Evolutionary conservation across 2,329 filamentous ascomycete species (phyloP), one percentile per base, ranked within the genome.

Genomic region (Calonectria pseudoturangicola): DNA sequence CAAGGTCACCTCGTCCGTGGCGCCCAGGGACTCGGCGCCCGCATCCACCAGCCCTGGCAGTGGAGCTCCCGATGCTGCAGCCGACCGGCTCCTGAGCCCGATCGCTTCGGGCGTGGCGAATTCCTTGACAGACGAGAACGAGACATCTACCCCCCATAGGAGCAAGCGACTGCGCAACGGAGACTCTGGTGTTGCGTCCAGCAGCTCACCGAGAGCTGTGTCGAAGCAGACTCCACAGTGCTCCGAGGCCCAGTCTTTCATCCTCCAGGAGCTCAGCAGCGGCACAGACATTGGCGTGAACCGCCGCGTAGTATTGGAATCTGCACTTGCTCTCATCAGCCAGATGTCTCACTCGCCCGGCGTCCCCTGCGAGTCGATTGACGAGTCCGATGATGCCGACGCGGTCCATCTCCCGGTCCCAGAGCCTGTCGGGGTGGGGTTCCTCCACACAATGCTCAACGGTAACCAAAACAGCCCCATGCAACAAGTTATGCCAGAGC

Each of bases 181-280:
- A n/a, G 21, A 41, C 6, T 13, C 21, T 21, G 21, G 15, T 2
- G 25, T 27, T 12, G 2, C 33, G 4, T 41, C 54, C 6, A 15
- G 3, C 13, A 16, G 6, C 13, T 1, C 13, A 7, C n/a, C 54
- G 21, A 39, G 33, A 7, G 36, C 12, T 15, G 36, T 10, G 6
- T n/a, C 54, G 54, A 33, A 27, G 21, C 54, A 41, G 36, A 41
- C 54, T 2, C 54, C 54, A 25, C 54, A 60, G 18, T 60, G 54
- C 33, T 41, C 21, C 21, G 54, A 60, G 36, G 54, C 54, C 16
- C 33, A 36, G n/a, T 41, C 33, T 13, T 60, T 60, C 13, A 60
- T 60, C 54, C 21, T 60, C 21, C 54, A 36, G 33, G 54, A 60
- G 36, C 36, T 60, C 4, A 60, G 21, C 54, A 60, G 54, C 54